Conservation (phyloP, 148 eudicot species). For the Rhododendron vialii region DNA sequence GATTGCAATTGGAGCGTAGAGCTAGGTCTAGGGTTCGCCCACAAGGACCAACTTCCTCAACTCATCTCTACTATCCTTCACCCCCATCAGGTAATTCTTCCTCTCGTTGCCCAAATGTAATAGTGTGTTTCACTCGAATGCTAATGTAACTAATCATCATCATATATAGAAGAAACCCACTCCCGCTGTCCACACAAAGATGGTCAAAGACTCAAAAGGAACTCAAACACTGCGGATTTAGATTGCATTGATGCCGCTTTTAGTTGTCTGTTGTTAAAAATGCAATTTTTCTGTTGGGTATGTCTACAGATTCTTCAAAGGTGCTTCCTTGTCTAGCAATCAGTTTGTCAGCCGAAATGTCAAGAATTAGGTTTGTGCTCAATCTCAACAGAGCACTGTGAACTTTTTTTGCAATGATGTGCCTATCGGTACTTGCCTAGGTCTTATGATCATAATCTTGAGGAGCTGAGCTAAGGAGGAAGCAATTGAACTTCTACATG, state of each 20-base stretch:
- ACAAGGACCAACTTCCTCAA: background rate
- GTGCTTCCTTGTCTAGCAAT: background rate
- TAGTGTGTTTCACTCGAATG: background rate
- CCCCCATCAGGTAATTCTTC: background rate
- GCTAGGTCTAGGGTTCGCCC: conserved; percentile 1
- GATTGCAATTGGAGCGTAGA: background rate
- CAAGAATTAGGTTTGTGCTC: background rate
- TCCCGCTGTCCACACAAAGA: background rate
- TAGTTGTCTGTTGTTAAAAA: background rate
- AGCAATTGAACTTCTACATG: background rate
- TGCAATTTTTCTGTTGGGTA: background rate
- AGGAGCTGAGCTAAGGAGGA: background rate
- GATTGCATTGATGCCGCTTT: background rate
- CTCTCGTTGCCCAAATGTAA: background rate
- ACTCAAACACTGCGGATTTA: background rate
- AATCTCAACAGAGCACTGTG: background rate
- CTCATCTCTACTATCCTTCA: background rate
- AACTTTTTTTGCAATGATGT: background rate
- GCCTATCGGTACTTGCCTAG: background rate
- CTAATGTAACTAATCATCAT: background rate
- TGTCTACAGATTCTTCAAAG: background rate
- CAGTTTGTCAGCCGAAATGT: background rate
- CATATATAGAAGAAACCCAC: background rate
- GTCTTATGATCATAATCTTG: background rate
- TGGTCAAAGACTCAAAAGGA: background rate